Conservation (phyloP, 768 basidiomycete species). For the Mycena haematopus region DNA sequence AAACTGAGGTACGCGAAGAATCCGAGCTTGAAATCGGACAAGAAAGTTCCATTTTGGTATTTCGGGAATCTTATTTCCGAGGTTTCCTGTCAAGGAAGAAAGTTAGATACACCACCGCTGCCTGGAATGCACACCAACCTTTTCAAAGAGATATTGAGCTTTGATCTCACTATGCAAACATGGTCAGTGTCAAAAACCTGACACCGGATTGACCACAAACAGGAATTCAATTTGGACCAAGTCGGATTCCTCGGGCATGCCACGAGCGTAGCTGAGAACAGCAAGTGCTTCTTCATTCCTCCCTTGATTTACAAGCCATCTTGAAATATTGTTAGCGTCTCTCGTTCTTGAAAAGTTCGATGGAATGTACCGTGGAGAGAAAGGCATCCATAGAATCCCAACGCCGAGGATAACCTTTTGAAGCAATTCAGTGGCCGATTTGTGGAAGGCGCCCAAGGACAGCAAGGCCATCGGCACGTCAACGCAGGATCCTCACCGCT, state of each 20-base stretch:
- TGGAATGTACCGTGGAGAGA: constrained; percentile 66
- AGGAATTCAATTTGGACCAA: constrained; percentile 78
- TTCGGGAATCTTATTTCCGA: constrained; percentile 62
- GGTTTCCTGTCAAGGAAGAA: constrained; percentile 47
- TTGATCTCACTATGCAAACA: constrained; percentile 63
- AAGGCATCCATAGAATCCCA: constrained; percentile 81
- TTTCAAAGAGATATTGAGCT: constrained; percentile 76
- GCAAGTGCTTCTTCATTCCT: constrained; percentile 75
- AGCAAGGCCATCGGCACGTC: too few species aligned
- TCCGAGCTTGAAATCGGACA: constrained; percentile 67
- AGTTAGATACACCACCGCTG: background rate
- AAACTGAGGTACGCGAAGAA: constrained; percentile 67
- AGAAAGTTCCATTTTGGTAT: constrained; percentile 64
- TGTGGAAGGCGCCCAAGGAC: too few species aligned
- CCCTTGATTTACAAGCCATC: constrained; percentile 81
- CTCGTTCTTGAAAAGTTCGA: too few species aligned
- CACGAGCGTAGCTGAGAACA: constrained; percentile 67
- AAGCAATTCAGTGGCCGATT: too few species aligned
- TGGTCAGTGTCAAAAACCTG: background rate
- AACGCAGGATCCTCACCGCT: too few species aligned
- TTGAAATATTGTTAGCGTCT: constrained; percentile 29
- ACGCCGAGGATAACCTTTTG: constrained; percentile 69
- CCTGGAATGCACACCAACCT: constrained; percentile 29
- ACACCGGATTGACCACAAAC: constrained; percentile 44
- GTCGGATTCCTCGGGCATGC: constrained; percentile 61